These are phyloP conservation scores for Globisporangium megalacanthum DNA, from an alignment of 352 stramenopile species.

Conservation along the genomic window DNA sequence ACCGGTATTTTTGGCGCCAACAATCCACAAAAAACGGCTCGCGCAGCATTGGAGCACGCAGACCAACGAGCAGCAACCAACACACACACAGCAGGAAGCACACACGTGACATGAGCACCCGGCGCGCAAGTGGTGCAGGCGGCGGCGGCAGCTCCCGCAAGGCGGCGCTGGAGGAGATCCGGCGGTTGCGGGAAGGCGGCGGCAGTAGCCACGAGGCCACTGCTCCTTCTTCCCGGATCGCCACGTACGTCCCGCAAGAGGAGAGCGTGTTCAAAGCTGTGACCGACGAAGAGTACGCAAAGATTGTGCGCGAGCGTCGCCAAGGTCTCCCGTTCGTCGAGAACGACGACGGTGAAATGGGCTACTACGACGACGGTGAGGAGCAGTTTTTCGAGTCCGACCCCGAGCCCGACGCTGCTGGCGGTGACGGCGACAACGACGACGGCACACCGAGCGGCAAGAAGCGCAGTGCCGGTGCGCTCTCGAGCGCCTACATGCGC, in stretches of 20 bases:
- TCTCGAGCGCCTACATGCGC: conserved; percentile 71
- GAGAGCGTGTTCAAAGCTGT: conserved; percentile 82
- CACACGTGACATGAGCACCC: conserved; percentile 43
- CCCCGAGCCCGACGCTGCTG: conserved; percentile 39
- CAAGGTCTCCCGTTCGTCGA: conserved; percentile 71
- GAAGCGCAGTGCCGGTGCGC: conserved; percentile 69
- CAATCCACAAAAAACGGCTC: too few species aligned
- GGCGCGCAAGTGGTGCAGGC: conserved; percentile 32
- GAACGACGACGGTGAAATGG: conserved; percentile 81
- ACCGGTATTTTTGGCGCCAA: too few species aligned
- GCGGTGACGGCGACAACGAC: conserved; percentile 37
- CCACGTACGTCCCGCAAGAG: conserved; percentile 70
- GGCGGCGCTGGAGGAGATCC: conserved; percentile 71
- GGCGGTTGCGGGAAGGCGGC: conserved; percentile 53
- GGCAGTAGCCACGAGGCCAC: conserved; percentile 4
- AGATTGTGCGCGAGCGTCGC: conserved; percentile 75
- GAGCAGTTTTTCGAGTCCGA: conserved; percentile 89
- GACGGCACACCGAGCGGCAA: conserved; percentile 28
- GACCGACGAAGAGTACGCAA: conserved; percentile 80
- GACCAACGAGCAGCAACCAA: neutral
- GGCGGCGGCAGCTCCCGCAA: conserved; percentile 33
- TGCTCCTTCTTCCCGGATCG: conserved; percentile 40
- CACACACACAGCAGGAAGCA: neutral
- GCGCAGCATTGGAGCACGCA: too few species aligned
- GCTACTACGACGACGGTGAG: conserved; percentile 86